phyloP scores from a whole-genome alignment of 768 basidiomycete genomes.

The Phlegmacium glaucopus region DNA sequence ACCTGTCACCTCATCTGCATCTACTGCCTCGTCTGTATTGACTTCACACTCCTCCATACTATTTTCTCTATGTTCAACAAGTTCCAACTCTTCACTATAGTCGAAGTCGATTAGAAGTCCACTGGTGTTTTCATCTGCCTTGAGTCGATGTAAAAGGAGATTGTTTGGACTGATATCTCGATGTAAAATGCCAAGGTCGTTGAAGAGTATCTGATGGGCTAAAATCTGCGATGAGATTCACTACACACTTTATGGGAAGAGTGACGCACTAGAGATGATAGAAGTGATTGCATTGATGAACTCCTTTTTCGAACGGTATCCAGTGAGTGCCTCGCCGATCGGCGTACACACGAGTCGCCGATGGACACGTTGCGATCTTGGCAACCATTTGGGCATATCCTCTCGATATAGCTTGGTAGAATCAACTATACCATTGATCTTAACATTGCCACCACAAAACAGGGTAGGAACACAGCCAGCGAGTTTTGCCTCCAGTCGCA shows the following conservation, averaged over 20 bases:
- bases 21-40: too few species aligned
- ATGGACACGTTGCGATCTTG: background rate
- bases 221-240: background rate
- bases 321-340: constrained; percentile 11
- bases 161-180: constrained; percentile 4
- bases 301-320: constrained; percentile 8
- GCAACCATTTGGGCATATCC: background rate
- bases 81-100: too few species aligned
- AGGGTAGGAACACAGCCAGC: background rate
- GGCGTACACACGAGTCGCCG: constrained; percentile 8
- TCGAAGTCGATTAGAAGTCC: too few species aligned
- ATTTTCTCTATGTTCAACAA: too few species aligned
- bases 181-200: constrained; percentile 1
- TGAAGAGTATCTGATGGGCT: constrained; percentile 1
- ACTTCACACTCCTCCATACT: too few species aligned
- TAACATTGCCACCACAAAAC: constrained; percentile 1
- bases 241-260: background rate
- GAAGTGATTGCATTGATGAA: constrained; percentile 1
- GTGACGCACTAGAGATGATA: constrained; percentile 9
- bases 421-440: background rate
- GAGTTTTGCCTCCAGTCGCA: background rate
- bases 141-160: constrained; percentile 2
- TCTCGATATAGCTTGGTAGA: constrained; percentile 1
- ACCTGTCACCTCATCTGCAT: too few species aligned
- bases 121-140: too few species aligned